Evolutionary conservation across 2,329 filamentous ascomycete species (phyloP).

Genomic region (Simplicillium aogashimaense): DNA sequence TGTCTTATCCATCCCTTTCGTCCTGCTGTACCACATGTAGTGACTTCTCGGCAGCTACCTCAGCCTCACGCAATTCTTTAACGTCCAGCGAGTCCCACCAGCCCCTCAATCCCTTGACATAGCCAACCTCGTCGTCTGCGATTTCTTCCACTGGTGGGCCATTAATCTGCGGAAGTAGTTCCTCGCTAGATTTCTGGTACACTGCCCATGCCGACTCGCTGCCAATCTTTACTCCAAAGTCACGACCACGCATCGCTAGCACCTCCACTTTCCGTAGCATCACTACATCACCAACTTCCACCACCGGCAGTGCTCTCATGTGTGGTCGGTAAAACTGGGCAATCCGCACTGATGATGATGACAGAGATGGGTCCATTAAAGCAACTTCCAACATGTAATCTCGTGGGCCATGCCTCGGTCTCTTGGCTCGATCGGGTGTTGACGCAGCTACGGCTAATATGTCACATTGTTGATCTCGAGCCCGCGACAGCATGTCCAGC

Average conservation of each 20-base stretch:
- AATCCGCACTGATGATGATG: slow-evolving; percentile 38
- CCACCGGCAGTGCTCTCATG: slow-evolving; percentile 42
- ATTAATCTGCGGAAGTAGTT: slow-evolving; percentile 40
- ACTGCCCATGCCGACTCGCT: slow-evolving; percentile 53
- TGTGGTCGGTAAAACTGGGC: slow-evolving; percentile 51
- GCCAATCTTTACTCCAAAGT: slow-evolving; percentile 45
- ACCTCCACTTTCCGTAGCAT: slow-evolving; percentile 48
- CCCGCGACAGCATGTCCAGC: slow-evolving; percentile 37
- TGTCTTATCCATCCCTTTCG: slow-evolving; percentile 9
- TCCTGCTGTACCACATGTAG: slow-evolving; percentile 17
- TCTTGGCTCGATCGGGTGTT: slow-evolving; percentile 36
- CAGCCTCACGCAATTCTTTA: too few relatives aligned
- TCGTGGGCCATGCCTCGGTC: slow-evolving; percentile 46
- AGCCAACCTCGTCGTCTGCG: slow-evolving; percentile 35
- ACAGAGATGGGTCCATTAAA: slow-evolving; percentile 45
- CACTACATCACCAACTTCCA: slow-evolving; percentile 46
- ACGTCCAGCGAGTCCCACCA: slow-evolving; percentile 39
- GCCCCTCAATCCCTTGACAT: slow-evolving; percentile 35
- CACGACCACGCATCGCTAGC: slow-evolving; percentile 40
- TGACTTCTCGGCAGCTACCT: slow-evolving; percentile 8
- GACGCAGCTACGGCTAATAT: slow-evolving; percentile 45
- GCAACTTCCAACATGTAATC: slow-evolving; percentile 51
- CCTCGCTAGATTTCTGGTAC: slow-evolving; percentile 35
- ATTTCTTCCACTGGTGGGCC: slow-evolving; percentile 48
- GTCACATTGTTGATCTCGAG: slow-evolving; percentile 39